phyloP scores from a whole-genome alignment of 1,284 basidiomycete genomes.

The Xerocomus amazonicus region DNA sequence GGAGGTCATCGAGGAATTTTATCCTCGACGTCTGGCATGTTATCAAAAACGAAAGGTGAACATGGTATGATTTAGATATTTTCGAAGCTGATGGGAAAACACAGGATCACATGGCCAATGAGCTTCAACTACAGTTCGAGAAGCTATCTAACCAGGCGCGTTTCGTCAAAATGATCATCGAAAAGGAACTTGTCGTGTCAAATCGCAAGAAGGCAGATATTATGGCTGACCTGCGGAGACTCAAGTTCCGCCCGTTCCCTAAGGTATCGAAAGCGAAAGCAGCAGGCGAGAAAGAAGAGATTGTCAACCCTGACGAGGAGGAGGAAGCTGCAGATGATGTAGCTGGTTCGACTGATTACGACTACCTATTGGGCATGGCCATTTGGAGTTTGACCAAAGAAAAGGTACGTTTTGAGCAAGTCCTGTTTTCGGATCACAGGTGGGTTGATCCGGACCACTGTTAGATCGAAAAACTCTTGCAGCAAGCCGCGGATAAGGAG shows the following conservation, averaged over 20 bases:
- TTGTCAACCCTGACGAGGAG: slow-evolving; percentile 60
- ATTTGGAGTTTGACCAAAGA: slow-evolving; percentile 95
- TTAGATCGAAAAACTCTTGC: slow-evolving; percentile 82
- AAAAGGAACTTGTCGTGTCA: slow-evolving; percentile 84
- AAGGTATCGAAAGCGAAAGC: slow-evolving; percentile 70
- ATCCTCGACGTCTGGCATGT: slow-evolving; percentile 82
- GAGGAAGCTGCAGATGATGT: slow-evolving; percentile 48
- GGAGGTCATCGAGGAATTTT: slow-evolving; percentile 94
- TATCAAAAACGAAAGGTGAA: slow-evolving; percentile 92
- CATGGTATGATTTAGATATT: neutral
- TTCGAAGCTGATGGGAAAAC: neutral
- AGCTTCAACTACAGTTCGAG: slow-evolving; percentile 83
- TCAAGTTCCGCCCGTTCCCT: slow-evolving; percentile 89
- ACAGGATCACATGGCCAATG: slow-evolving; percentile 83
- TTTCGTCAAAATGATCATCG: slow-evolving; percentile 96
- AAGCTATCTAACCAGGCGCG: slow-evolving; percentile 93
- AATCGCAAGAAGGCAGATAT: slow-evolving; percentile 90
- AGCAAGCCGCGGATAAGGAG: slow-evolving; percentile 84
- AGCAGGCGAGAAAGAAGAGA: slow-evolving; percentile 68
- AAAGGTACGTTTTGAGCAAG: slow-evolving; percentile 55
- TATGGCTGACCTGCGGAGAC: slow-evolving; percentile 78
- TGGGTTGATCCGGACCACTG: slow-evolving; percentile 10
- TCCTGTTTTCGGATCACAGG: neutral
- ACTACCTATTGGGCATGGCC: slow-evolving; percentile 94
- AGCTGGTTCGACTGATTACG: slow-evolving; percentile 70